Evolutionary conservation across 139 green algal genomes (phyloP), one percentile per base, ranked within the genome.

Genomic region (Chlamydomonas schloesseri): DNA sequence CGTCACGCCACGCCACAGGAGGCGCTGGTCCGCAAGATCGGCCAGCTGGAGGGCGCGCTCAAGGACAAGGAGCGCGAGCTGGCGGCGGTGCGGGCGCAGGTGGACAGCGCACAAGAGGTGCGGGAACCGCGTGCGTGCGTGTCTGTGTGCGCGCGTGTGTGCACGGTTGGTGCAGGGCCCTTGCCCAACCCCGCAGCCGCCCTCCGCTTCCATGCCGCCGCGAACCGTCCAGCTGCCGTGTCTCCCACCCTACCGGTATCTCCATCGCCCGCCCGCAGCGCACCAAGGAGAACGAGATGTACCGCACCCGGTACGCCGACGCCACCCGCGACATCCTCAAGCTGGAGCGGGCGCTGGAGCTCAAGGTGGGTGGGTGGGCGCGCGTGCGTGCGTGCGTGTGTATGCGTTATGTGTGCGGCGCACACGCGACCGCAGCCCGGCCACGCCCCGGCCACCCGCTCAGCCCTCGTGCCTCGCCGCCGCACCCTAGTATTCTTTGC

Each of bases 261-360:
- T 8, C 60, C 24, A 4, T 68, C 17, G 2, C 26, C 24, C 11
- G 24, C 36, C 28, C 50, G 14, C 81, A 87, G 81, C 31, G 64
- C 21, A 55, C 69, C 69, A 62, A 47, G 5, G 69, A 87, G 26
- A 87, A 78, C 36, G 69, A 85, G 9, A 65, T 86, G 68, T 89
- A 82, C 76, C 71, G 81, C 28, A 64, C 26, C 4, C 76, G 84
- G 0, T 75, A 69, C n/a, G 29, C 65, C 3, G 84, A 89, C 24
- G 42, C 37, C 23, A 69, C 37, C n/a, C 53, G 53, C 14, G 84
- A 89, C 31, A 84, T 81, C 29, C 58, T 86, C 3, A 89, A 89
- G 58, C 70, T 89, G 69, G 84, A 86, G 77, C 36, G 70, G 10
- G 84, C 84, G 18, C 84, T 89, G 34, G 84, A 89, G 55, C 70